phyloP scores from a whole-genome alignment of 768 basidiomycete genomes.

The Mycena kentingensis region DNA sequence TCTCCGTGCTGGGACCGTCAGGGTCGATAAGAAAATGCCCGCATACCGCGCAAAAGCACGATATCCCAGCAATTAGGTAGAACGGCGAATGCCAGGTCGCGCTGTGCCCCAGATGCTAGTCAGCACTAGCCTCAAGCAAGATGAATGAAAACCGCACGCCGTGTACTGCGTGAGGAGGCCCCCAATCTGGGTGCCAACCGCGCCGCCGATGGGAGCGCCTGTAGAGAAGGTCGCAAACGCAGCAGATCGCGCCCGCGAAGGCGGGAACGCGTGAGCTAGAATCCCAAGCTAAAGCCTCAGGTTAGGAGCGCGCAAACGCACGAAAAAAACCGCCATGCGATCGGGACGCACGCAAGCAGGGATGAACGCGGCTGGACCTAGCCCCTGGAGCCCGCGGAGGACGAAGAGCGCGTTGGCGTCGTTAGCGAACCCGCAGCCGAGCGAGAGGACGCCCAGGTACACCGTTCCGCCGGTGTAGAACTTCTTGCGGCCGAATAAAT shows the following conservation, averaged over 20 bases:
- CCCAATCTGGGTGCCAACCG: constrained; percentile 58
- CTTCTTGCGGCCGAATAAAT: constrained; percentile 60
- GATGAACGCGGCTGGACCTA: constrained; percentile 61
- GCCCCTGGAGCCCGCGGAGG: constrained; percentile 62
- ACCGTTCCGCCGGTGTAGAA: constrained; percentile 53
- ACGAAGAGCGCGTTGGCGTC: constrained; percentile 53
- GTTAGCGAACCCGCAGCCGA: constrained; percentile 55
- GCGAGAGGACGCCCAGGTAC: constrained; percentile 44
- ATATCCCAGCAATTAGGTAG: constrained; percentile 52
- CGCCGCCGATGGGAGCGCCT: constrained; percentile 68
- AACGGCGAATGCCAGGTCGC: constrained; percentile 52
- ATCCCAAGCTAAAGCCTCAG: constrained; percentile 52
- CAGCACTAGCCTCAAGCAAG: not conserved
- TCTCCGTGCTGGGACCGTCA: constrained; percentile 38
- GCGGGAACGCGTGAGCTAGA: constrained; percentile 63
- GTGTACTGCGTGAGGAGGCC: constrained; percentile 51
- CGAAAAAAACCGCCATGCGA: not conserved
- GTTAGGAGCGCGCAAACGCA: not conserved
- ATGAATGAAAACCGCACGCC: constrained; percentile 9
- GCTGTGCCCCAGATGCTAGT: constrained; percentile 10
- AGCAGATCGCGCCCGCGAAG: constrained; percentile 49
- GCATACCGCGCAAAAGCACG: constrained; percentile 40
- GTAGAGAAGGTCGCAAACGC: constrained; percentile 73
- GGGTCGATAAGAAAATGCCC: constrained; percentile 51
- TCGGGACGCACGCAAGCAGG: constrained; percentile 51